Evolutionary conservation across 345 rosid species (phyloP).

Genomic region (Pistacia atlantica): DNA sequence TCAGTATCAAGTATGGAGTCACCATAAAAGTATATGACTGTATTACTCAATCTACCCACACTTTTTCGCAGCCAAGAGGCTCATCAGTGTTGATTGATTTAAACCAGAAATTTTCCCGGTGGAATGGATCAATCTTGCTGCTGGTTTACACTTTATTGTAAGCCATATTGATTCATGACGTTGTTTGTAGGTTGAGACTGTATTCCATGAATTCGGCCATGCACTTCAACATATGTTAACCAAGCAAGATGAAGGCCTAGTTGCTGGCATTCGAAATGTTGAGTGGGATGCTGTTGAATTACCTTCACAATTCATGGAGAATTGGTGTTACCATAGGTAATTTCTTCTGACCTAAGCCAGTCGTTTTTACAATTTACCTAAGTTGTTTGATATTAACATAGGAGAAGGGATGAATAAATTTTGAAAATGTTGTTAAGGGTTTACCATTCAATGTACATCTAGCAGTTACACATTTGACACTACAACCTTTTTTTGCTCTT

Average conservation of each 20-base stretch:
- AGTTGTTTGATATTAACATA: neutral
- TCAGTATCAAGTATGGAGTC: neutral
- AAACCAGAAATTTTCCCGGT: neutral
- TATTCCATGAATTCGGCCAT: slow-evolving; percentile 97
- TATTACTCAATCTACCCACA: neutral
- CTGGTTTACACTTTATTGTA: neutral
- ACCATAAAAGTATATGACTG: neutral
- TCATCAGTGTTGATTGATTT: neutral
- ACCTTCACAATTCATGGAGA: slow-evolving; percentile 97
- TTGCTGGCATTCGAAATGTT: slow-evolving; percentile 81
- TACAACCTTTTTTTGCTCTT: neutral
- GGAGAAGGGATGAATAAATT: neutral
- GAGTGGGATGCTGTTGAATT: slow-evolving; percentile 98
- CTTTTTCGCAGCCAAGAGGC: neutral
- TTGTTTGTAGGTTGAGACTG: slow-evolving; percentile 77
- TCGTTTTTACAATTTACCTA: slow-evolving; percentile 10
- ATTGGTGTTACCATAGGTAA: slow-evolving; percentile 97
- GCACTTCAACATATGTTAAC: slow-evolving; percentile 98
- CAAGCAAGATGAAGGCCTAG: slow-evolving; percentile 84
- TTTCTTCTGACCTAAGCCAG: slow-evolving; percentile 8
- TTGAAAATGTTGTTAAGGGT: neutral
- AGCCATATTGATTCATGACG: slow-evolving; percentile 5
- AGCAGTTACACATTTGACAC: neutral
- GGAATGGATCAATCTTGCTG: neutral
- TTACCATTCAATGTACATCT: neutral